Evolutionary conservation across 495 filamentous ascomycete species (phyloP), one percentile per base, ranked within the genome.

Genomic region (Terfezia claveryi): DNA sequence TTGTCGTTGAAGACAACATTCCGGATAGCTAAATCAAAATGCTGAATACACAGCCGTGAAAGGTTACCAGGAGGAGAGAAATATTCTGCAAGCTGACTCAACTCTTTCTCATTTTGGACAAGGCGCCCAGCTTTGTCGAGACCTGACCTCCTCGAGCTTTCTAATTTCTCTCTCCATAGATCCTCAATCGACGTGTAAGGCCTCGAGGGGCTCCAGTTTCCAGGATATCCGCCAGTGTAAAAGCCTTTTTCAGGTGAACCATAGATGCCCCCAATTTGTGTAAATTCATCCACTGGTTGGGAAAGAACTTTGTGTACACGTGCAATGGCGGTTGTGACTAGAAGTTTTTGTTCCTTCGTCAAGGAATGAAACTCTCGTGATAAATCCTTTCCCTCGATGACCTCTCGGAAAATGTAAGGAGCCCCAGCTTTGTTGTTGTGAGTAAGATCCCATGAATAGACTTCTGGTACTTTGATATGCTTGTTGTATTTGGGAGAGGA

Each of bases 1-100:
- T 65, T 58, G 36, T 64, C 62, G 54, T 65, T 62, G 38, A 65
- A 65, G 37, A 65, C 50, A 32, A 65, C 63, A 41, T 65, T 65
- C 41, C 63, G 54, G 52, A 65, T 65, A 16, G 63, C 63, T 23
- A 65, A 50, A 50, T 65, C 63, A 10, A 62, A 65, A n/a, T 65
- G 63, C 16, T 65, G 63, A 51, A 65, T 65, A 54, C 62, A 64
- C n/a, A 65, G 63, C 10, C 52, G 56, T 41, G 63, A 58, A 41
- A 65, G 37, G 49, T 65, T 54, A 38, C 61, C 57, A 14, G 63
- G 63, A 17, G 63, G 63, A 20, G 55, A 53, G 50, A 65, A 65
- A 12, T 65, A 10, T 14, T 36, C 59, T 8, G 62, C 62, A 10
- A 65, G 54, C 17, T 62, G 59, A 12, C 57, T 56, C 32, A 65